Conservation (phyloP, 2,329 filamentous ascomycete genomes). For the Saccharata proteae region DNA sequence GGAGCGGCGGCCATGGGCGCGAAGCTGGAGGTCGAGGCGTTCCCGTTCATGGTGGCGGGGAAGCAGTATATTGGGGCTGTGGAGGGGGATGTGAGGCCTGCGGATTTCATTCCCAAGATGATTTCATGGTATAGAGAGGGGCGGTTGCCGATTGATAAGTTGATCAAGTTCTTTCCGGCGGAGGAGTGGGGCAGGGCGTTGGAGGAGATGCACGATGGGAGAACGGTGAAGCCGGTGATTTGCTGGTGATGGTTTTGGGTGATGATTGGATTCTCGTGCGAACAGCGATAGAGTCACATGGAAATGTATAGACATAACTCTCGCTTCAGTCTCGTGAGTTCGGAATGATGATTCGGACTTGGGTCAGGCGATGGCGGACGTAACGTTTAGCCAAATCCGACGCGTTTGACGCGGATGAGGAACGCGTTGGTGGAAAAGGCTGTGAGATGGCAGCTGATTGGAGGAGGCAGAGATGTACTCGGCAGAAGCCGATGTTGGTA, state of each 20-base stretch:
- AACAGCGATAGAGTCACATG: neutral
- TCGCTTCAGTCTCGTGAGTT: too few species aligned
- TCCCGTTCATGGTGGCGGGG: constrained; percentile 36
- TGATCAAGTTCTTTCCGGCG: constrained; percentile 33
- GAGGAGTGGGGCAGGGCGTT: constrained; percentile 29
- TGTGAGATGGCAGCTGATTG: too few species aligned
- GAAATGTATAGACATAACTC: constrained; percentile 1
- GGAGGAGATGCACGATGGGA: constrained; percentile 30
- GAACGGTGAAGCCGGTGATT: constrained; percentile 30
- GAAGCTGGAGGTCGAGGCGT: constrained; percentile 28
- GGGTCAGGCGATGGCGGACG: too few species aligned
- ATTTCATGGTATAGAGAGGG: constrained; percentile 37
- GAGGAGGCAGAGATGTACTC: too few species aligned
- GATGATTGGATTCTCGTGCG: neutral
- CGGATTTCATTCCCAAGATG: constrained; percentile 34
- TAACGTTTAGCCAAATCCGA: too few species aligned
- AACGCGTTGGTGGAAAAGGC: too few species aligned
- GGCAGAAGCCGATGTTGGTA: too few species aligned
- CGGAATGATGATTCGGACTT: too few species aligned
- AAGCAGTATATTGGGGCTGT: constrained; percentile 37
- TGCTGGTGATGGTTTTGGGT: constrained; percentile 20
- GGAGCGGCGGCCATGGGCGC: constrained; percentile 31
- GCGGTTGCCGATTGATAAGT: constrained; percentile 34
- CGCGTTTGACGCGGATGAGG: too few species aligned
- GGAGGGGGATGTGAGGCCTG: constrained; percentile 30